These are phyloP conservation scores for Penicillium brevicompactum DNA, from an alignment of 2,329 filamentous ascomycete genomes.

Conservation along the genomic window DNA sequence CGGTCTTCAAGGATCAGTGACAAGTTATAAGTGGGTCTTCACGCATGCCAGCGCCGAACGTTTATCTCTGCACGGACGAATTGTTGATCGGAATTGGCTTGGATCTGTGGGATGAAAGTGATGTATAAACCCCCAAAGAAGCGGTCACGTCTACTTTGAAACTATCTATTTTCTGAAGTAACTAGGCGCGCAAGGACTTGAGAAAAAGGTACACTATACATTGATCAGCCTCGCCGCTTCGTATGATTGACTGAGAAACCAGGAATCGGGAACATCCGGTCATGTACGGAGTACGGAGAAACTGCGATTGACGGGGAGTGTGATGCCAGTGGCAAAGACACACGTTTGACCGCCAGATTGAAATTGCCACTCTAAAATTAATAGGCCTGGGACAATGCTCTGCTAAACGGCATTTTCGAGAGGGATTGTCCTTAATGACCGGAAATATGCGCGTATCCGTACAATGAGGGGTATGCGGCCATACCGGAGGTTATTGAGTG, in stretches of 20 bases:
- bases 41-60: conserved; percentile 6
- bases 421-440: neutral
- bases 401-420: neutral
- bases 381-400: neutral
- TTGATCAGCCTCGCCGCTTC: neutral
- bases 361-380: conserved; percentile 21
- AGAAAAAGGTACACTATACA: neutral
- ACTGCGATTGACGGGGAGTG: neutral
- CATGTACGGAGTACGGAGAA: neutral
- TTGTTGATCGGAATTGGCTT: neutral
- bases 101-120: neutral
- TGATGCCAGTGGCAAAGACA: conserved; percentile 21
- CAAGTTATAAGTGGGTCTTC: conserved; percentile 8
- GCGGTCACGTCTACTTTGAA: conserved; percentile 1
- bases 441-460: neutral
- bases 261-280: neutral
- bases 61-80: conserved; percentile 6
- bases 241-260: neutral
- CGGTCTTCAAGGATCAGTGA: conserved; percentile 2
- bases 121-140: neutral
- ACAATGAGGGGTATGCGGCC: neutral
- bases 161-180: neutral
- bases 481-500: neutral
- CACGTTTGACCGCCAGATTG: conserved; percentile 31
- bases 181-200: neutral